Conservation (phyloP, 2,329 filamentous ascomycete genomes). For the Hypoxylon sp. region DNA sequence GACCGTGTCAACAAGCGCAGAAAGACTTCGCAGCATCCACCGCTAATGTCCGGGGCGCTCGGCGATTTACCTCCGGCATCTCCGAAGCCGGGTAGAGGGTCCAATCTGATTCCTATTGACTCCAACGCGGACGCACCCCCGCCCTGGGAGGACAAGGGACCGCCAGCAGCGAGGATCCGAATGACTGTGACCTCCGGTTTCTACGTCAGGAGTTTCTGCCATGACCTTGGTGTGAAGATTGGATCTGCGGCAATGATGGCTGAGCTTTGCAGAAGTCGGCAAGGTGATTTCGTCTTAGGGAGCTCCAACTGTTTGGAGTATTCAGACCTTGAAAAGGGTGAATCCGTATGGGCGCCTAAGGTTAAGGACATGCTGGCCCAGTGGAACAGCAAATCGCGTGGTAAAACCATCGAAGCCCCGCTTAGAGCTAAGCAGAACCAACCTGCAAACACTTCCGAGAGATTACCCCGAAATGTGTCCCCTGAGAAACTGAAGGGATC, state of each 20-base stretch:
- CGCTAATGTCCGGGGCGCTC: constrained; percentile 72
- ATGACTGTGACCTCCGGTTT: constrained; percentile 97
- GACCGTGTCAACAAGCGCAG: constrained; percentile 63
- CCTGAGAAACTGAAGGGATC: constrained; percentile 9
- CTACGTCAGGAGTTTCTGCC: constrained; percentile 94
- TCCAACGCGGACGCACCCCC: constrained; percentile 65
- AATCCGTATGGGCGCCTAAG: constrained; percentile 86
- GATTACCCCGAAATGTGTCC: constrained; percentile 4
- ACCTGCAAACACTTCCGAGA: constrained; percentile 4
- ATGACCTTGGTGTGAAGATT: constrained; percentile 88
- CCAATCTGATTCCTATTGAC: constrained; percentile 68
- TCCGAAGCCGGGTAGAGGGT: constrained; percentile 61
- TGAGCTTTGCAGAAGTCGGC: constrained; percentile 82
- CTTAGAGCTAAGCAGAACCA: constrained; percentile 39
- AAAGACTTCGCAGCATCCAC: constrained; percentile 54
- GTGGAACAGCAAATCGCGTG: constrained; percentile 56
- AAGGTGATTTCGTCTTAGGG: constrained; percentile 83
- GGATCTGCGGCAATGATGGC: constrained; percentile 89
- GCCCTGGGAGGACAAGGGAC: constrained; percentile 73
- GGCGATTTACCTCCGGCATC: constrained; percentile 64
- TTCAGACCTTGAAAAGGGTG: constrained; percentile 80
- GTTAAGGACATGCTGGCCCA: constrained; percentile 67
- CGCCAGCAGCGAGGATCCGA: constrained; percentile 84
- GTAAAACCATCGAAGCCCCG: constrained; percentile 24
- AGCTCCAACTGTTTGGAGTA: constrained; percentile 83